Conservation (phyloP, 2,329 filamentous ascomycete genomes). For the Celoporthe dispersa region DNA sequence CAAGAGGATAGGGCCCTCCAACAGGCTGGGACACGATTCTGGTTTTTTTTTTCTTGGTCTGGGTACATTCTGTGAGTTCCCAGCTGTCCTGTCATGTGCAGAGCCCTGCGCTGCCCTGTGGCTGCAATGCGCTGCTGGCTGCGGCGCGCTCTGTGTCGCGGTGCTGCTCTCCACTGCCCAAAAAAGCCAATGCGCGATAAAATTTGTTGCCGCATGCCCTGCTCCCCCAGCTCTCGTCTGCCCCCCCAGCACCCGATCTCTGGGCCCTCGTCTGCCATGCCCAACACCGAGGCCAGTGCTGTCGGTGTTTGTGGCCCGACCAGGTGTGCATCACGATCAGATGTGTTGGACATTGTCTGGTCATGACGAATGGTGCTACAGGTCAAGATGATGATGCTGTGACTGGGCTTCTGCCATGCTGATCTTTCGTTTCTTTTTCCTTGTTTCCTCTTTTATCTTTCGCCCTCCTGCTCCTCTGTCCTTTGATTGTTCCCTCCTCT, state of each 20-base stretch:
- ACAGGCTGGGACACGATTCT: not conserved
- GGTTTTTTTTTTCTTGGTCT: not conserved
- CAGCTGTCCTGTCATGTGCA: not conserved
- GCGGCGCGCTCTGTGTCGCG: not conserved
- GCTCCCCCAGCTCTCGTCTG: not conserved
- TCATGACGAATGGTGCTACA: not conserved
- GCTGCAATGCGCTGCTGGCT: not conserved
- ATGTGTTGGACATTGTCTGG: not conserved
- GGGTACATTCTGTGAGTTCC: not conserved
- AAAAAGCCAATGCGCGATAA: slow-evolving; percentile 18
- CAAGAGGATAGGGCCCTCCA: not conserved
- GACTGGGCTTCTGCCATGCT: not conserved
- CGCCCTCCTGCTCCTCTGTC: not conserved
- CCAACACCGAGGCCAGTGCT: not conserved
- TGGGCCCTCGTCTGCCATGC: not conserved
- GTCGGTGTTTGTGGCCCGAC: not conserved
- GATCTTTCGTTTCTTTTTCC: not conserved
- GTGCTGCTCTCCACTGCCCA: not conserved
- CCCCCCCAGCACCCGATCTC: not conserved
- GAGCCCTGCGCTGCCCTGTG: not conserved
- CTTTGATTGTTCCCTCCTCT: not conserved
- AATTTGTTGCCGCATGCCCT: slow-evolving; percentile 3
- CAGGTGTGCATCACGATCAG: not conserved
- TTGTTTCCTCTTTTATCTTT: not conserved
- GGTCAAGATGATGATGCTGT: not conserved